A percentile compares a stretch with the other conserved stretches of the same genome.
Evolutionary conservation across 2,329 filamentous ascomycete genomes (phyloP).

Genomic region (Fusarium continuum): DNA sequence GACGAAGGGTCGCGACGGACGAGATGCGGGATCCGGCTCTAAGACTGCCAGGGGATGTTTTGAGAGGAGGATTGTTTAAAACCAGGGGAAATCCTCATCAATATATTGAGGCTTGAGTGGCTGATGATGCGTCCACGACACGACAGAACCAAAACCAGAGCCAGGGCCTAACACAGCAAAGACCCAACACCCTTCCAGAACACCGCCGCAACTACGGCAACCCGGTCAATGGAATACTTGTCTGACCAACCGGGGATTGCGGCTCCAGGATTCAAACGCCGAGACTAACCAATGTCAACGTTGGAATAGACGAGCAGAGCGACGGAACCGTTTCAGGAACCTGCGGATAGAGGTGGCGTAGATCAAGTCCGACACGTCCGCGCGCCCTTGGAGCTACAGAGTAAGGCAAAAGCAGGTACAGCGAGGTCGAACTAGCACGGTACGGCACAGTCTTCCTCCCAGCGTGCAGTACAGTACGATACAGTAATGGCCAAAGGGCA

Average conservation of each 20-base stretch:
- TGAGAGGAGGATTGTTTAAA: slow-evolving; percentile 29
- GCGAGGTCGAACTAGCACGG: not conserved
- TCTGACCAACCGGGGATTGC: slow-evolving; percentile 26
- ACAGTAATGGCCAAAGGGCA: not conserved
- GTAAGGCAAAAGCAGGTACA: not conserved
- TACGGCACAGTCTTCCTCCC: slow-evolving; percentile 10
- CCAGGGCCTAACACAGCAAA: slow-evolving; percentile 10
- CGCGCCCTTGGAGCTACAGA: slow-evolving; percentile 19
- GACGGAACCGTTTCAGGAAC: slow-evolving; percentile 11
- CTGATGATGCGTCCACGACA: slow-evolving; percentile 1
- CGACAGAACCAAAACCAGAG: no score
- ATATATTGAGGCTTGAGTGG: slow-evolving; percentile 38
- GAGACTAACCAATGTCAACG: slow-evolving; percentile 6
- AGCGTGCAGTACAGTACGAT: slow-evolving; percentile 4
- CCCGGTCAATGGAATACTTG: slow-evolving; percentile 5
- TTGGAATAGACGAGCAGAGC: not conserved
- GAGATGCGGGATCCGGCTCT: slow-evolving; percentile 28
- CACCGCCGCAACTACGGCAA: slow-evolving; percentile 24
- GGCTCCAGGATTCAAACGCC: slow-evolving; percentile 17
- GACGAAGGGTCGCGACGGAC: slow-evolving; percentile 35
- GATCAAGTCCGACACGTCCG: slow-evolving; percentile 30
- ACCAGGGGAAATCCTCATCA: slow-evolving; percentile 35
- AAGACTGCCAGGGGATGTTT: slow-evolving; percentile 9
- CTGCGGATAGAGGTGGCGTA: slow-evolving; percentile 29
- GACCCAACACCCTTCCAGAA: slow-evolving; percentile 6